Percentiles rank a stretch among this genome's conserved stretches.
phyloP scores from a whole-genome alignment of 169 alveolate genomes.

The Blepharisma undulans region DNA sequence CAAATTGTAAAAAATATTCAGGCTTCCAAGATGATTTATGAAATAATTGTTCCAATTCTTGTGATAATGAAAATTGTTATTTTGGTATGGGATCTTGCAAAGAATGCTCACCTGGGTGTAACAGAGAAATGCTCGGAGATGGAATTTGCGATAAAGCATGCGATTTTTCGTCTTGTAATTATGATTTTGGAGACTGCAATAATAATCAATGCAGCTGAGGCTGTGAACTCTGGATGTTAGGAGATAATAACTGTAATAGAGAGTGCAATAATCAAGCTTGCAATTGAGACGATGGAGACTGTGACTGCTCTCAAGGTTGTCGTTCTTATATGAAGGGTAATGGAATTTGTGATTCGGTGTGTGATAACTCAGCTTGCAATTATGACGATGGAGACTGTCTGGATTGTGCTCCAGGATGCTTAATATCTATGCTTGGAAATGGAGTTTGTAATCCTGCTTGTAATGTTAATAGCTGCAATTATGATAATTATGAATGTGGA shows the following conservation, averaged over 20 bases:
- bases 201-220: not conserved
- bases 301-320: slow-evolving; percentile 5
- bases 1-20: not conserved
- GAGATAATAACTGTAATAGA: not conserved
- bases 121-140: not conserved
- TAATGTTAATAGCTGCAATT: not conserved
- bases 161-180: not conserved
- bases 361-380: not conserved
- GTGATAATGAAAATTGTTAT: not conserved
- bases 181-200: slow-evolving; percentile 30
- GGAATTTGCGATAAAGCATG: slow-evolving; percentile 34
- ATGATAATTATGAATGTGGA: slow-evolving; percentile 7
- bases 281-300: not conserved
- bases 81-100: not conserved
- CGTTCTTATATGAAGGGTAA: not conserved
- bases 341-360: not conserved
- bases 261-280: not conserved
- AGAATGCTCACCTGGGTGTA: not conserved
- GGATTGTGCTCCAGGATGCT: not conserved
- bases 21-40: not conserved
- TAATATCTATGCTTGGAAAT: not conserved
- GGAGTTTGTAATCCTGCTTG: slow-evolving; percentile 23
- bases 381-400: slow-evolving; percentile 18
- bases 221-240: not conserved
- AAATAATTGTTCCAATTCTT: not conserved